Conservation (phyloP, 768 basidiomycete species). For the Pulveroboletus frians region DNA sequence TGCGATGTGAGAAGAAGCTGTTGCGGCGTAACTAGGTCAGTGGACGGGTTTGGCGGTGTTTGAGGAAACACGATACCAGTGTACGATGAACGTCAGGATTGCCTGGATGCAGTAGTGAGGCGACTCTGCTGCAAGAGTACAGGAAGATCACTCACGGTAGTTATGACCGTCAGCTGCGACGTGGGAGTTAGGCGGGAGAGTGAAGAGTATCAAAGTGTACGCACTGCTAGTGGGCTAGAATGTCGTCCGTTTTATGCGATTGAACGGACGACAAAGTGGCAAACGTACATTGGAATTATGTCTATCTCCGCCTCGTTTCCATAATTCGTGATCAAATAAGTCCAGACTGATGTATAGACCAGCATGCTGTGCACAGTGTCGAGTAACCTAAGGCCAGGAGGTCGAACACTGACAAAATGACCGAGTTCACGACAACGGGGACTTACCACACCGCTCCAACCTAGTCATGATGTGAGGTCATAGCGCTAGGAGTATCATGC, state of each 20-base stretch:
- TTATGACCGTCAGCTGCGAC: slow-evolving; percentile 25
- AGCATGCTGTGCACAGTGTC: slow-evolving; percentile 40
- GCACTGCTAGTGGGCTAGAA: slow-evolving; percentile 26
- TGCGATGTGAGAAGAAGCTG: slow-evolving; percentile 12
- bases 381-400: slow-evolving; percentile 19
- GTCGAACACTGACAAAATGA: neutral
- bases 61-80: slow-evolving; percentile 35
- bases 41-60: neutral
- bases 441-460: slow-evolving; percentile 26
- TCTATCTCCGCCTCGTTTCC: slow-evolving; percentile 37
- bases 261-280: neutral
- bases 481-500: neutral
- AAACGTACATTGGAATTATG: slow-evolving; percentile 40
- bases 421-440: neutral
- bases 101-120: slow-evolving; percentile 32
- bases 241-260: neutral
- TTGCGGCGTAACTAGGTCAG: neutral
- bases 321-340: slow-evolving; percentile 41
- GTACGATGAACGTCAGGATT: slow-evolving; percentile 45
- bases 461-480: slow-evolving; percentile 6
- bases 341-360: slow-evolving; percentile 39
- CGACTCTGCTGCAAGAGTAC: neutral
- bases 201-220: slow-evolving; percentile 1
- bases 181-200: neutral
- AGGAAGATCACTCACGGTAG: slow-evolving; percentile 23